Base-by-base conservation (phyloP, 2,329 filamentous ascomycete species). In the Tolypocladium paradoxum region DNA sequence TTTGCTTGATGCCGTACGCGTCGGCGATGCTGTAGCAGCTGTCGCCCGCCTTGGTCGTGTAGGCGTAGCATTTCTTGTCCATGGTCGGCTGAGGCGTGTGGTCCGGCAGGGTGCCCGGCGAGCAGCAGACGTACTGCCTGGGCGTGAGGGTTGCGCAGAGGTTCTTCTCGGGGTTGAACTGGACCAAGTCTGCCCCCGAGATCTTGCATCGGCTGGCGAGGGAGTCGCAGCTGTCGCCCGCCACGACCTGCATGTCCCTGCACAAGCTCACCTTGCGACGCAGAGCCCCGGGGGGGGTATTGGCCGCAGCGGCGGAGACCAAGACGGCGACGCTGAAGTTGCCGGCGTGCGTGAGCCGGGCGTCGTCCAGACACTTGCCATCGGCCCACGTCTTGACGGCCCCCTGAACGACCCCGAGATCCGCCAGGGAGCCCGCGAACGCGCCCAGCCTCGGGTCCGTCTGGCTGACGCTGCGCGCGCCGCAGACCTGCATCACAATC, bases 171-270 rank as follows among this genome's bases (percentile, higher is more conserved):
- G 52, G 53, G 55, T 77, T 76, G 57, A 66, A 73, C 50, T 68
- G 66, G 20, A 56, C 64, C 48, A 76, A 70, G 48, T 75, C 62
- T 12, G 57, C 49, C 3, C 58, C 56, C 0, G 67, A 66, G 16
- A 77, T 71, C 6, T 69, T 67, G 51, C 73, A 76, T 34, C 62
- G 61, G 6, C 57, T 51, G 0, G 71, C 72, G 0, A 77, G 59
- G 0, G 65, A 55, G 0, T 54, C 61, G 46, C 74, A 76, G 48
- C 62, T 58, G 50, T 76, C 70, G 1, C 68, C 70, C 8, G 31
- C 2, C 8, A 11, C 8, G 8, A 33, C 31, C 31, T 33, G 31
- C 1, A 4, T 29, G 24, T n/a, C 16, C 16, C 16, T 38, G 36
- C 36, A n/a, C n/a, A n/a, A n/a, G n/a, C n/a, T n/a, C n/a, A n/a